These are phyloP conservation scores for Teunomyces aglyptinius DNA, from an alignment of 805 yeast genomes.

Conservation along the genomic window DNA sequence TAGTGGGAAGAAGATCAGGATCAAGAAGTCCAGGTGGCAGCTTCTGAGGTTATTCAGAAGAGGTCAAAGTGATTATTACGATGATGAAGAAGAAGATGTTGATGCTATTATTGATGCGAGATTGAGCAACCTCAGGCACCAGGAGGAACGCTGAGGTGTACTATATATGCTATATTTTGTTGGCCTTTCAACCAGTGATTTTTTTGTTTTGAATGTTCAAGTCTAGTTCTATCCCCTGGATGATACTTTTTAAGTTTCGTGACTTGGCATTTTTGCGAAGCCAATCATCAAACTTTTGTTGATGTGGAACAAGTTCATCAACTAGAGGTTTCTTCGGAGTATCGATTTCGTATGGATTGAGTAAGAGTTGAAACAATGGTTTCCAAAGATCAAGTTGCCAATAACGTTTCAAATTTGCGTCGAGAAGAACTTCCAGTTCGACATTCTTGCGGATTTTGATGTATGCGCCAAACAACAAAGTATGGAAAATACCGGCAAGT, in stretches of 20 bases:
- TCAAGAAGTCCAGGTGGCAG: slow-evolving; percentile 19
- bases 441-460: slow-evolving; percentile 40
- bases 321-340: slow-evolving; percentile 39
- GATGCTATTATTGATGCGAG: slow-evolving; percentile 56
- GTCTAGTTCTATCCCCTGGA: slow-evolving; percentile 36
- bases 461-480: slow-evolving; percentile 66
- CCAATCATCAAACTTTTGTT: slow-evolving; percentile 44
- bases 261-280: slow-evolving; percentile 21
- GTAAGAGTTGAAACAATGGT: slow-evolving; percentile 57
- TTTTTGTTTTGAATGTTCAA: slow-evolving; percentile 16
- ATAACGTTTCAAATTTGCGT: slow-evolving; percentile 58
- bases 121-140: slow-evolving; percentile 21
- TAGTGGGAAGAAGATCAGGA: slow-evolving; percentile 59
- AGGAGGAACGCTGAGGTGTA: slow-evolving; percentile 5
- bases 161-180: background rate
- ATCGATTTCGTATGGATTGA: slow-evolving; percentile 51
- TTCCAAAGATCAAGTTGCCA: slow-evolving; percentile 77
- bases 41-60: slow-evolving; percentile 41
- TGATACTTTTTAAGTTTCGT: slow-evolving; percentile 25
- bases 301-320: slow-evolving; percentile 28
- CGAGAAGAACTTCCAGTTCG: slow-evolving; percentile 27
- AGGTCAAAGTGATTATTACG: slow-evolving; percentile 14
- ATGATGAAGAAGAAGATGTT: slow-evolving; percentile 41
- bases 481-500: slow-evolving; percentile 69
- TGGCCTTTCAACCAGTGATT: slow-evolving; percentile 1